Base-by-base conservation (phyloP, 495 filamentous ascomycete species). In the Parathielavia appendiculata region DNA sequence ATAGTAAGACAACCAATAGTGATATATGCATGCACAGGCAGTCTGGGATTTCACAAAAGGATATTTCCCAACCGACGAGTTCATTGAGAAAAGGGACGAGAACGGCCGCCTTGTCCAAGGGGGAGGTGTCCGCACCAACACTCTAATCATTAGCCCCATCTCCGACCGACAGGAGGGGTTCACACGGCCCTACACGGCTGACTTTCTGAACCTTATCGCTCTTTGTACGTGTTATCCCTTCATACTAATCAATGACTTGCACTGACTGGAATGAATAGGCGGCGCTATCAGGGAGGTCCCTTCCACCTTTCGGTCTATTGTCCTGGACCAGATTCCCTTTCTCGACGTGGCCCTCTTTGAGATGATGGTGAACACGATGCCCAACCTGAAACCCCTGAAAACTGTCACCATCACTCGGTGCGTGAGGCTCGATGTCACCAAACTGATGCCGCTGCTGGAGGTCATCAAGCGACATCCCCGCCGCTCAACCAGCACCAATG, bases 371-470 rank as follows among this genome's bases (percentile, higher is more conserved):
- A 50, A 54, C 1, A 43, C 55, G 0, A 67, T 69, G 66, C 64
- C 64, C 0, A 67, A 67, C n/a, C 50, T 71, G 1, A 49, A 63
- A 45, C 53, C 48, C 0, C 50, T 71, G 1, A 49, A 63, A 45
- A 55, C 48, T 0, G 20, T 69, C 16, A 34, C 61, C 17, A 66
- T 71, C 45, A 58, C 60, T 1, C 60, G 63, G 17, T 71, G 68
- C 45, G 23, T 54, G 0, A 16, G 67, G 17, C 34, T 71, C 7
- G 66, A 71, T 19, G n/a, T 67, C n/a, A 60, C 51, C n/a, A 64
- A 66, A 49, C 54, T 71, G 0, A 40, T 17, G 7, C 19, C 47
- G 0, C 40, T 71, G 12, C 35, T 71, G 4, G 43, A 55, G 0
- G 40, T 57, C 17, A 51, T 69, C 45, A n/a, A 48, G 17, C 36